These are phyloP conservation scores for Emmonsiellopsis sp. DNA, from an alignment of 2,329 filamentous ascomycete genomes.

Conservation along the genomic window DNA sequence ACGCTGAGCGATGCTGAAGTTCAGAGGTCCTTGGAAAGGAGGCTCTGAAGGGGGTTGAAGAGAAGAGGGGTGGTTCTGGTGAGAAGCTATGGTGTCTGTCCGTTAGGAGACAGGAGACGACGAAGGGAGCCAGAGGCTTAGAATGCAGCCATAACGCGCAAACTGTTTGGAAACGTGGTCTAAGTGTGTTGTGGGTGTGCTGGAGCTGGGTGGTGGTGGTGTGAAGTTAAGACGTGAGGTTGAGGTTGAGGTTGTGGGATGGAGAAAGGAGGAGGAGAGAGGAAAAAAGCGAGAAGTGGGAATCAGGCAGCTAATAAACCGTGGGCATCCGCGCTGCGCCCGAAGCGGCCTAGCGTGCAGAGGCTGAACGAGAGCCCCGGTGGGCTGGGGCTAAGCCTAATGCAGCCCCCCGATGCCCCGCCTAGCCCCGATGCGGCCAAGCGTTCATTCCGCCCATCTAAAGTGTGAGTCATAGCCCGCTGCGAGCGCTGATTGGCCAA, in stretches of 20 bases:
- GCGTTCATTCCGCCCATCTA: conserved; percentile 13
- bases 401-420: conserved; percentile 10
- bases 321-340: conserved; percentile 9
- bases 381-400: conserved; percentile 14
- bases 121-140: conserved; percentile 23
- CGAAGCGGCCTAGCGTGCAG: neutral
- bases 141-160: conserved; percentile 28
- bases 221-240: conserved; percentile 1
- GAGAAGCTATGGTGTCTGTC: conserved; percentile 34
- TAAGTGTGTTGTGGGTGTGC: conserved; percentile 8
- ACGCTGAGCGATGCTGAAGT: conserved; percentile 33
- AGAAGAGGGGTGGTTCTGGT: conserved; percentile 15
- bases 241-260: too few relatives aligned
- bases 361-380: conserved; percentile 13
- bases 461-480: conserved; percentile 29
- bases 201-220: conserved; percentile 2
- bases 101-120: conserved; percentile 25
- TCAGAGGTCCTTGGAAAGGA: conserved; percentile 37
- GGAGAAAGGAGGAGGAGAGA: conserved; percentile 8
- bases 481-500: conserved; percentile 17
- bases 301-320: conserved; percentile 30
- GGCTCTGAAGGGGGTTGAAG: conserved; percentile 30
- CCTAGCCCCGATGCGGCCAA: conserved; percentile 11
- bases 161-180: conserved; percentile 12
- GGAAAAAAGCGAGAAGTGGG: conserved; percentile 11